Conservation (phyloP, 768 basidiomycete species). For the Coprinopsis sp. region DNA sequence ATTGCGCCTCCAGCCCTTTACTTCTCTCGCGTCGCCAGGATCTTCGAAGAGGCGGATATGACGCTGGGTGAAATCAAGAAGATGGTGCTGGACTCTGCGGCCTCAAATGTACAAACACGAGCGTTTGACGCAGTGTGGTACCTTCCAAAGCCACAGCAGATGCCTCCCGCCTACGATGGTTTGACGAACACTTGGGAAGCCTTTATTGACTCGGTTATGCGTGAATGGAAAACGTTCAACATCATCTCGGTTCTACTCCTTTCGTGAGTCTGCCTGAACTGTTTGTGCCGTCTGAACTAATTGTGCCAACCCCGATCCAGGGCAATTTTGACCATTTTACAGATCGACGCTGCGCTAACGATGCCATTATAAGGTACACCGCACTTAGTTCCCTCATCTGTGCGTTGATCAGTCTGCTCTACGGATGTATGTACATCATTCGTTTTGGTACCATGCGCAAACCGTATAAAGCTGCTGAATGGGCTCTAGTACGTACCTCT, state of each 20-base stretch:
- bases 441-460: constrained; percentile 57
- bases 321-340: constrained; percentile 27
- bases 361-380: constrained; percentile 50
- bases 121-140: constrained; percentile 1
- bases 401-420: constrained; percentile 55
- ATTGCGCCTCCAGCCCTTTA: constrained; percentile 63
- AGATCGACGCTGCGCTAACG: constrained; percentile 34
- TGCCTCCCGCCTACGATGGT: constrained; percentile 16
- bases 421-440: constrained; percentile 53
- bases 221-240: constrained; percentile 35
- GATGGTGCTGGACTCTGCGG: constrained; percentile 26
- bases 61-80: constrained; percentile 52
- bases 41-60: constrained; percentile 65
- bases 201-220: constrained; percentile 26
- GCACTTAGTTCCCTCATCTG: constrained; percentile 52
- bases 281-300: too few species aligned
- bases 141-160: constrained; percentile 5
- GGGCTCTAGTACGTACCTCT: constrained; percentile 45
- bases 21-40: constrained; percentile 61
- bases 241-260: constrained; percentile 30
- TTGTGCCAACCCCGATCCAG: constrained; percentile 14
- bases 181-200: constrained; percentile 25
- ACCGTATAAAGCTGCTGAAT: constrained; percentile 54
- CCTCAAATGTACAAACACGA: constrained; percentile 1
- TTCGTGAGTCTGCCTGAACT: constrained; percentile 17